Evolutionary conservation across 495 filamentous ascomycete species (phyloP), one percentile per base, ranked within the genome.

Genomic region (Viridothelium virens): DNA sequence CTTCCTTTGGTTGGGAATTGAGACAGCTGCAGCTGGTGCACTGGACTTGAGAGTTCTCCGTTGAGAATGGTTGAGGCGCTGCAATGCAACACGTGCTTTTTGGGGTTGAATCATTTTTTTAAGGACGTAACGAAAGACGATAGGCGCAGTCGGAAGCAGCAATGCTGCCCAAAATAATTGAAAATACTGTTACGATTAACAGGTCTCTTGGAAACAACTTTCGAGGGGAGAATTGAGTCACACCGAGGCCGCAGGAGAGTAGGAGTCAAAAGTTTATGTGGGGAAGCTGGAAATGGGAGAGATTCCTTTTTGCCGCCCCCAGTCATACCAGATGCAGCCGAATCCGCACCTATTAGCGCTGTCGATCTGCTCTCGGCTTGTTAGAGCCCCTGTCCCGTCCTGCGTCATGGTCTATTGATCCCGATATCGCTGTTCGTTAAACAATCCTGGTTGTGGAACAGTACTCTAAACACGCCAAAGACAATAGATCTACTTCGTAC

Each of bases 1-100:
- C 39, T 72, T 48, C 16, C 69, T 66, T 62, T 63, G 66, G 31
- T 73, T 44, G 69, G 76, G 73, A 12, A 74, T 74, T 36, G 77
- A 79, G 14, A 76, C 50, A 56, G 75, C 76, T 25, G 71, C 67
- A 9, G 62, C 36, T 12, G 73, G 53, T 0, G 74, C 31, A 59
- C n/a, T 33, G 25, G 31, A 34, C 53, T 59, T 59, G 5, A 59
- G 31, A 36, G 70, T 70, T 63, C 71, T 70, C 5, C 63, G 69
- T 33, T 66, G 70, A 37, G 71, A 63, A 1, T 64, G 41, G 14
- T 71, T 63, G 3, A 69, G 37, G 67, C 62, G 64, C 59, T 68
- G 71, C 44, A 71, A 38, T 39, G 69, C 71, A 46, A 59, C 64
- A 37, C 41, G 65, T 61, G 71, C 64, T 61, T 70, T 41, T 4